phyloP scores from a whole-genome alignment of 2,329 filamentous ascomycete species.

The Dothistroma septosporum region DNA sequence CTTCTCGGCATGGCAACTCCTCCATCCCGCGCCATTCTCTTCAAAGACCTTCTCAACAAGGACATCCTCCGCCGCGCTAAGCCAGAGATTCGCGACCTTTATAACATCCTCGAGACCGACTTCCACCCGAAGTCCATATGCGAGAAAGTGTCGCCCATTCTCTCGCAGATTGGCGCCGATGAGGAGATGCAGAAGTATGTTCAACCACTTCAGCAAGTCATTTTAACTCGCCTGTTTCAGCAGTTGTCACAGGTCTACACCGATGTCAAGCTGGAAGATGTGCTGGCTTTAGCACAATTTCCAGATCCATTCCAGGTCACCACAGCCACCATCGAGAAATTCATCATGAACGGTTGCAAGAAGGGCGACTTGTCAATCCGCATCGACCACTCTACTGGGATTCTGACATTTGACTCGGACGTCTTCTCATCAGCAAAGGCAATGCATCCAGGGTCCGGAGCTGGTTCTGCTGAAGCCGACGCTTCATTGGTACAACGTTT shows the following conservation, averaged over 20 bases:
- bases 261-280: conserved; percentile 89
- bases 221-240: conserved; percentile 96
- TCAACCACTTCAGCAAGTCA: conserved; percentile 92
- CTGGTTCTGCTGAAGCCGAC: conserved; percentile 84
- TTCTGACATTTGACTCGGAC: conserved; percentile 95
- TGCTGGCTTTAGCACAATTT: conserved; percentile 90
- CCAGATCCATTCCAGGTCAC: conserved; percentile 93
- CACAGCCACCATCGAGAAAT: conserved; percentile 92
- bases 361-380: conserved; percentile 97
- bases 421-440: conserved; percentile 97
- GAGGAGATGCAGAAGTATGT: conserved; percentile 98
- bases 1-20: conserved; percentile 87
- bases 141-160: conserved; percentile 96
- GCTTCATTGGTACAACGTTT: conserved; percentile 83
- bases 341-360: conserved; percentile 99
- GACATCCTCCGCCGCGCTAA: conserved; percentile 86
- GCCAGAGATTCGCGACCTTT: conserved; percentile 92
- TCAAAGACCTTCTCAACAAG: conserved; percentile 95
- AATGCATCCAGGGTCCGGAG: conserved; percentile 74
- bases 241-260: conserved; percentile 98
- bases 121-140: conserved; percentile 98
- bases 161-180: conserved; percentile 87
- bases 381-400: conserved; percentile 90
- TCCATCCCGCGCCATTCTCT: conserved; percentile 82
- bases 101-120: conserved; percentile 98